Evolutionary conservation across 2,329 filamentous ascomycete genomes (phyloP), one percentile per base, ranked within the genome.

Genomic region (Fusarium dimerum): DNA sequence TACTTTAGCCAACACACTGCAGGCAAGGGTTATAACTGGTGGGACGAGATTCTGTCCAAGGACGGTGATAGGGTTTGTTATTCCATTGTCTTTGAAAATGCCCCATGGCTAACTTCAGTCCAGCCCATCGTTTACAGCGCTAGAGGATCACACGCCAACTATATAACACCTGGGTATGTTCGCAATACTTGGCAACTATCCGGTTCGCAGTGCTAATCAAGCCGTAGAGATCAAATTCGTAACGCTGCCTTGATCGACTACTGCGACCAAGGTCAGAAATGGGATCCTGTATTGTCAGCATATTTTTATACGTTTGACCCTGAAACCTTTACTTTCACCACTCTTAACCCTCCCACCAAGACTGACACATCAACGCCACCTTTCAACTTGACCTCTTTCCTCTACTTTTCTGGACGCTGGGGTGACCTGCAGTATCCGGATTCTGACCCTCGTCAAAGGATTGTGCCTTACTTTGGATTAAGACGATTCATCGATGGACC

Each of bases 121-220:
- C n/a, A 73, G 68, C 70, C 71, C 8, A 42, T 68, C 7, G 64
- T 68, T 0, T 73, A 70, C 20, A 73, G 71, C 34, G 71, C 67
- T 6, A 58, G 55, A 5, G 71, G 71, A 3, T 69, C 71, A 1
- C 71, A 73, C 30, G 71, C 71, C 18, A 72, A 71, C 13, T 73
- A 71, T 43, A 50, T 58, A 11, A 45, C 57, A 8, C 8, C 54
- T 16, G 70, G 70, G 70, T 71, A 59, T 45, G 60, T 42, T 12
- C 7, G 12, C 3, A 2, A 1, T 9, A 16, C 1, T 10, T 1
- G n/a, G 9, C 16, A 3, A 5, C 0, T 8, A 16, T n/a, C 6
- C 3, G 2, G 5, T 17, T 15, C 2, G 2, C 2, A n/a, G 11
- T 30, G 12, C 47, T 61, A 1, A 65, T 40, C 18, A 8, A 2